Percentiles rank a stretch among this genome's conserved stretches.
phyloP scores from a whole-genome alignment of 2,329 filamentous ascomycete species.

The Fusarium sp. region DNA sequence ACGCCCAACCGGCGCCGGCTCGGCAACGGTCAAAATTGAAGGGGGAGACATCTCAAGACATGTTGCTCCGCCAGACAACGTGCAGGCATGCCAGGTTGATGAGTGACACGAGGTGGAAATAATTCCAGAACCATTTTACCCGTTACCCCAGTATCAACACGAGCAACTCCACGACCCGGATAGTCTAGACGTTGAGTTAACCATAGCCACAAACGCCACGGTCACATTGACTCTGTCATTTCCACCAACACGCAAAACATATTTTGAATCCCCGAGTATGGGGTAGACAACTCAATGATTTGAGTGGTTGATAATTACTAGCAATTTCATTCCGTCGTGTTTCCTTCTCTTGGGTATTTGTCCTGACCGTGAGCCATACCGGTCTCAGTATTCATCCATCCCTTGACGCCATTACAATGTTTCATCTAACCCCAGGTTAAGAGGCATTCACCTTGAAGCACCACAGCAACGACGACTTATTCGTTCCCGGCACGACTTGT shows the following conservation, averaged over 20 bases:
- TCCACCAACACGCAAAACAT: conserved; percentile 6
- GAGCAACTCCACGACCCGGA: not conserved
- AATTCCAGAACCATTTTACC: not conserved
- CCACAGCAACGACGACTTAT: conserved; percentile 16
- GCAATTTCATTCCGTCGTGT: conserved; percentile 15
- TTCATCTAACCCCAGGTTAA: conserved; percentile 7
- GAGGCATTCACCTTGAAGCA: not conserved
- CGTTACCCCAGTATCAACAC: conserved; percentile 19
- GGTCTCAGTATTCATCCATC: conserved; percentile 22
- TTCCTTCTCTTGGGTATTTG: conserved; percentile 35
- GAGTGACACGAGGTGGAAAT: conserved; percentile 7
- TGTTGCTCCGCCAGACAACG: not conserved
- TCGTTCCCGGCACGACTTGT: conserved; percentile 35
- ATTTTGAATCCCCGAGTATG: conserved; percentile 8
- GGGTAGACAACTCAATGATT: conserved; percentile 3
- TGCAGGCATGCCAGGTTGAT: not conserved
- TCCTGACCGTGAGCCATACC: conserved; percentile 1
- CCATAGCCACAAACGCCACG: conserved; percentile 9
- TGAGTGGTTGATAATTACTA: not conserved
- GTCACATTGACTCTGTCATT: not conserved
- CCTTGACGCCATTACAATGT: conserved; percentile 36
- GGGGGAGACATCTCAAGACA: not conserved
- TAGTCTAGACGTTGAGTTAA: conserved; percentile 4
- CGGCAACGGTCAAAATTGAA: not conserved
- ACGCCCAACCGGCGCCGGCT: not conserved